Conservation (phyloP, 192 early-diverging fungal genomes). For the Jimgerdemannia flammicorona region DNA sequence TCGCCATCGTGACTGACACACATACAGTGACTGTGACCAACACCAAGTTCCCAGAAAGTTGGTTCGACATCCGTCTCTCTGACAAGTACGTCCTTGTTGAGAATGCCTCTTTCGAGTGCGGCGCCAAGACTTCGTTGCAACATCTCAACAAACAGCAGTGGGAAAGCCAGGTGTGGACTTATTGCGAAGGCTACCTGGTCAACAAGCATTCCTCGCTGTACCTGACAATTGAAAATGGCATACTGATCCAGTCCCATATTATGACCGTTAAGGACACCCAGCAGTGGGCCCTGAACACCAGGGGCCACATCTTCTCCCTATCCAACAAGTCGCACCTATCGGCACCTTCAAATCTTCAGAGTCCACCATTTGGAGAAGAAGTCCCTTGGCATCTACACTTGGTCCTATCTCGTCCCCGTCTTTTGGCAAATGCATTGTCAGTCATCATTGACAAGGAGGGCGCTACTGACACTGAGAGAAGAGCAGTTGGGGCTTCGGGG, state of each 20-base stretch:
- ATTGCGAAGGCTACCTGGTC: conserved; percentile 24
- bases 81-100: no score
- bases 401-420: conserved; percentile 15
- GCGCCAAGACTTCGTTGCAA: no score
- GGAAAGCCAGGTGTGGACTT: conserved; percentile 29
- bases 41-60: background rate
- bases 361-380: conserved; percentile 17
- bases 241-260: no score
- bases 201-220: conserved; percentile 9
- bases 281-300: conserved; percentile 14
- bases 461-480: conserved; percentile 9
- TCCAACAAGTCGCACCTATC: conserved; percentile 6
- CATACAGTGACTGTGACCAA: background rate
- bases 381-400: conserved; percentile 16
- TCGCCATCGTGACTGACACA: background rate
- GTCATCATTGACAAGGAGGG: conserved; percentile 10
- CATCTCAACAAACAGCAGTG: no score
- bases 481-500: no score
- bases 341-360: conserved; percentile 1
- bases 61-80: background rate
- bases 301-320: conserved; percentile 12
- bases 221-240: conserved; percentile 1
- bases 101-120: no score
- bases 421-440: conserved; percentile 7
- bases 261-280: background rate